phyloP scores from a whole-genome alignment of 768 basidiomycete species.

The Russula abietina region DNA sequence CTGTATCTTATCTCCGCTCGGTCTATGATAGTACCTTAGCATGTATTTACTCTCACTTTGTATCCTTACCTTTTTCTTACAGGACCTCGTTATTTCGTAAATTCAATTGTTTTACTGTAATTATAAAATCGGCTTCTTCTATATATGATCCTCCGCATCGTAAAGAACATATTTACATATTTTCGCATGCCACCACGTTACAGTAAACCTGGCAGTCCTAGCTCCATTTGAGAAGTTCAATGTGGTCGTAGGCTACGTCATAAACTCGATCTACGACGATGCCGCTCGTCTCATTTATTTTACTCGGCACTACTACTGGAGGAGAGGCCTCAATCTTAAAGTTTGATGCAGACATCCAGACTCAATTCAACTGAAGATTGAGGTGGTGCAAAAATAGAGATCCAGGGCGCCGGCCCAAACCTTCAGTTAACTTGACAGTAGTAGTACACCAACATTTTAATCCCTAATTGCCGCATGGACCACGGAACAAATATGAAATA shows the following conservation, averaged over 20 bases:
- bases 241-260: background rate
- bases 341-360: background rate
- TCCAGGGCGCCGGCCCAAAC: too few relatives aligned
- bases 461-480: too few relatives aligned
- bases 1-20: background rate
- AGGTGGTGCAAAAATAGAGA: too few relatives aligned
- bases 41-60: background rate
- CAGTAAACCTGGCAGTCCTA: background rate
- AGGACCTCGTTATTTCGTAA: slow-evolving; percentile 2
- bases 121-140: too few relatives aligned
- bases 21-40: too few relatives aligned
- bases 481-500: too few relatives aligned
- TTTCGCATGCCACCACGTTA: background rate
- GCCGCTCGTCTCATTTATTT: background rate
- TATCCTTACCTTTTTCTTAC: slow-evolving; percentile 1
- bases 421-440: too few relatives aligned
- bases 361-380: too few relatives aligned
- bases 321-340: background rate
- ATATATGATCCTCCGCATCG: background rate
- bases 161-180: background rate
- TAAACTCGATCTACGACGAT: background rate
- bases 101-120: slow-evolving; percentile 16
- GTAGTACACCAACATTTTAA: too few relatives aligned
- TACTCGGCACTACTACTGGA: too few relatives aligned
- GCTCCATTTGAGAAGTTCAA: background rate